Evolutionary conservation across 2,329 filamentous ascomycete species (phyloP).

Genomic region (Claviceps humidiphila): DNA sequence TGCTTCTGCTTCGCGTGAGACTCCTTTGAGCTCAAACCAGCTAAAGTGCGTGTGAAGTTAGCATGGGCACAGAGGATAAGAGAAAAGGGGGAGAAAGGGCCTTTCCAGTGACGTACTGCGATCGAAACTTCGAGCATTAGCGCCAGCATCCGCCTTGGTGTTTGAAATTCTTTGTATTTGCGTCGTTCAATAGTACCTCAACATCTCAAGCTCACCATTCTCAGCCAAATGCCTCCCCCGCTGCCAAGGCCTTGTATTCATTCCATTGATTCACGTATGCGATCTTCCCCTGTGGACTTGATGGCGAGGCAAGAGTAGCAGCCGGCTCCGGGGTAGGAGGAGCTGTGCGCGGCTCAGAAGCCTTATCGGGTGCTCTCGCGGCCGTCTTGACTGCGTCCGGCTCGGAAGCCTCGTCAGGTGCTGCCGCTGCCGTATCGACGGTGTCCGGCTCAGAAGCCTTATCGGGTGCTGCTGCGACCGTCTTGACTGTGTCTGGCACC

Average conservation of each 20-base stretch:
- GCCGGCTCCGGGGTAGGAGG: constrained; percentile 15
- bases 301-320: constrained; percentile 21
- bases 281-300: constrained; percentile 16
- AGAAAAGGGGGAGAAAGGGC: not conserved
- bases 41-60: not conserved
- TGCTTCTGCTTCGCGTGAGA: constrained; percentile 88
- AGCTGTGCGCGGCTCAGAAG: not conserved
- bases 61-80: not conserved
- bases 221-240: not conserved
- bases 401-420: not conserved
- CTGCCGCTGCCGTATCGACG: not conserved
- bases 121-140: constrained; percentile 27
- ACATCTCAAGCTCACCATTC: not conserved
- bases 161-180: constrained; percentile 10
- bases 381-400: not conserved
- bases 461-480: not conserved
- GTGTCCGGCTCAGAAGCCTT: not conserved
- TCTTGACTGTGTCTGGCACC: not conserved
- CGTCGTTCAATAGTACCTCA: not conserved
- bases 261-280: constrained; percentile 26
- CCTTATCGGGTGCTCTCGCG: constrained; percentile 1
- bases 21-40: constrained; percentile 53
- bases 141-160: constrained; percentile 15
- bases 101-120: constrained; percentile 20
- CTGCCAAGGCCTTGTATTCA: constrained; percentile 12